Evolutionary conservation across 2,329 filamentous ascomycete genomes (phyloP), one percentile per base, ranked within the genome.

Genomic region (Xylariomycetidae sp.): DNA sequence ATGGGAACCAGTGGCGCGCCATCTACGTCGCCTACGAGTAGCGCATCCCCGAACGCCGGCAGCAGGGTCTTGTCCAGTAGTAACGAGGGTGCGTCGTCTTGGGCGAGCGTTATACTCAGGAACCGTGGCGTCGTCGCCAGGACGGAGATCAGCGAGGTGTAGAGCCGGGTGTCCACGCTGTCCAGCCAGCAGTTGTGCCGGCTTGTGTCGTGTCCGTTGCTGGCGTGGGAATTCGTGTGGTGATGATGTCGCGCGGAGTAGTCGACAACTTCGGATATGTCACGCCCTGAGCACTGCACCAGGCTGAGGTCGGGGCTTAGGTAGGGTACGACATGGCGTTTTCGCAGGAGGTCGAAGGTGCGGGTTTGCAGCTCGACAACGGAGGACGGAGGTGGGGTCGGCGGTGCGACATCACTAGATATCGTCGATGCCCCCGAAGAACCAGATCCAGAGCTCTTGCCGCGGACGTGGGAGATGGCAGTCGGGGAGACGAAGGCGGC

Each of bases 261-360:
- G 40, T 60, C 52, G 13, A 59, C 53, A 16, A 67, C 43, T 34
- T 65, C 61, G 3, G 63, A 63, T 6, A 58, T 56, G 42, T 74
- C 68, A 20, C 67, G 64, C 6, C 85, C 88, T 0, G 86, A 89
- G 58, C 88, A 95, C 49, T 89, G 86, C 1, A 93, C 76, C 10
- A 95, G 70, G 32, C 78, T 76, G 12, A 95, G 70, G 5, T 64
- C 68, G 1, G 70, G 67, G 40, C 85, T 79, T 23, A 92, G 76
- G 15, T 72, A 74, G 0, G 90, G 88, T 1, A 76, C 63, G 30
- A 96, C 84, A 44, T 79, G 74, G 46, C 84, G 76, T 49, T 80
- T 81, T 47, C 79, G 81, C n/a, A 98, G 71, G n/a, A 83, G 76
- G 17, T 74, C 73, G 54, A 96, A 95, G 0, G 90, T 95, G 30